Conservation (phyloP, 2,329 filamentous ascomycete species). For the Talaromyces sp. region DNA sequence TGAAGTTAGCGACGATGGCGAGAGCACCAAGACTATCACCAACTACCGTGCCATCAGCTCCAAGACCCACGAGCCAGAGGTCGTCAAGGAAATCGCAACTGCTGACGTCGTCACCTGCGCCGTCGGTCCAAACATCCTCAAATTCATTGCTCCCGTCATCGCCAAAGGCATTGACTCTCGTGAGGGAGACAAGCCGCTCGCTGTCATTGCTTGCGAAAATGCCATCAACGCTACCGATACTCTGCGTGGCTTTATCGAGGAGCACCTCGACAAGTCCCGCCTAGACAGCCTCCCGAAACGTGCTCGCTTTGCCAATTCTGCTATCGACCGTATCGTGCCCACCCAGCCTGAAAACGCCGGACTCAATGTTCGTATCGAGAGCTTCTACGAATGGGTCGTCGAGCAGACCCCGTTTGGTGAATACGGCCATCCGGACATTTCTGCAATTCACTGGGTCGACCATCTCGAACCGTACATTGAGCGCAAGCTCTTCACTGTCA, state of each 20-base stretch:
- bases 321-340: conserved; percentile 96
- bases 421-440: conserved; percentile 65
- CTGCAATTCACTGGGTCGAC: conserved; percentile 90
- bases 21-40: conserved; percentile 75
- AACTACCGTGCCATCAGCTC: conserved; percentile 98
- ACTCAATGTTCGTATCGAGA: conserved; percentile 91
- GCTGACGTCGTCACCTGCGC: conserved; percentile 94
- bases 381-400: conserved; percentile 99
- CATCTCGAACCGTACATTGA: conserved; percentile 94
- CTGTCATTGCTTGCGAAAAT: conserved; percentile 97
- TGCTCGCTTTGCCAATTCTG: conserved; percentile 92
- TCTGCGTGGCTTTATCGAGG: conserved; percentile 74
- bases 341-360: conserved; percentile 76
- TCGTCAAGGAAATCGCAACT: conserved; percentile 78
- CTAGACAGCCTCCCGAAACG: conserved; percentile 66
- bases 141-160: conserved; percentile 92
- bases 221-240: conserved; percentile 91
- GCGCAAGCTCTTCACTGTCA: conserved; percentile 99
- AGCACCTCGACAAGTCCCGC: conserved; percentile 65
- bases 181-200: conserved; percentile 62
- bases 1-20: conserved; percentile 82
- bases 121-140: conserved; percentile 91
- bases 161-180: conserved; percentile 87
- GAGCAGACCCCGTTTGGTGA: conserved; percentile 79
- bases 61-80: conserved; percentile 73